Percentiles rank a stretch among this genome's conserved stretches.
Evolutionary conservation across 139 green algal species (phyloP).

Genomic region (Chara braunii): DNA sequence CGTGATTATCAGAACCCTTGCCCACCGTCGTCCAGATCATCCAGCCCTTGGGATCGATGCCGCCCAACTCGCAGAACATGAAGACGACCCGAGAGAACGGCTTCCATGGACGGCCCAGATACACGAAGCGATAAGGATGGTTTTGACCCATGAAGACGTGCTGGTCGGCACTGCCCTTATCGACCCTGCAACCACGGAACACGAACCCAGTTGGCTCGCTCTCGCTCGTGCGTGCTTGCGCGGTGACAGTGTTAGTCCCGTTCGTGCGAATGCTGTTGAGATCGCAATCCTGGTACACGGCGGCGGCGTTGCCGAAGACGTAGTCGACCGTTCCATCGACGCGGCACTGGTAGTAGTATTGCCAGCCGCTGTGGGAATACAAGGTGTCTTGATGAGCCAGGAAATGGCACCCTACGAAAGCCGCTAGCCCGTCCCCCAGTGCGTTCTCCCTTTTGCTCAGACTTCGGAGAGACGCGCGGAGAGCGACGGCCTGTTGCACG

Average conservation of each 20-base stretch:
- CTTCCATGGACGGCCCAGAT: constrained; percentile 6
- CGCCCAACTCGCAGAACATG: too few relatives aligned
- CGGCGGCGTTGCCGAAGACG: constrained; percentile 5
- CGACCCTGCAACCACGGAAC: constrained; percentile 3
- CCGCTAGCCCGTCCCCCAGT: too few relatives aligned
- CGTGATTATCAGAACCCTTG: too few relatives aligned
- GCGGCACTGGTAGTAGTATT: constrained; percentile 20
- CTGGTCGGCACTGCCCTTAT: too few relatives aligned
- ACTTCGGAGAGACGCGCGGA: too few relatives aligned
- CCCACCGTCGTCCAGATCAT: too few relatives aligned
- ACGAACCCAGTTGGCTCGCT: constrained; percentile 3
- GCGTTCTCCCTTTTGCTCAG: too few relatives aligned
- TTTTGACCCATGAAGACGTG: too few relatives aligned
- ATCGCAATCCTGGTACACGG: constrained; percentile 4
- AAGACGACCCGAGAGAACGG: constrained; percentile 1
- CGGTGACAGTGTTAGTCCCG: not conserved
- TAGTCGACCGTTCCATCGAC: constrained; percentile 16
- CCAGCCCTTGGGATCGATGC: too few relatives aligned
- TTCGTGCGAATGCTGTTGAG: not conserved
- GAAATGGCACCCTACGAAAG: too few relatives aligned
- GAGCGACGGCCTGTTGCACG: too few relatives aligned
- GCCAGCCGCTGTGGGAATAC: not conserved
- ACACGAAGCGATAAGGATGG: not conserved
- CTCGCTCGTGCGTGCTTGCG: not conserved
- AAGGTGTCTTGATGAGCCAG: not conserved